These are phyloP conservation scores for Capsella rubella DNA, from an alignment of 441 rosid genomes.

Conservation along the genomic window DNA sequence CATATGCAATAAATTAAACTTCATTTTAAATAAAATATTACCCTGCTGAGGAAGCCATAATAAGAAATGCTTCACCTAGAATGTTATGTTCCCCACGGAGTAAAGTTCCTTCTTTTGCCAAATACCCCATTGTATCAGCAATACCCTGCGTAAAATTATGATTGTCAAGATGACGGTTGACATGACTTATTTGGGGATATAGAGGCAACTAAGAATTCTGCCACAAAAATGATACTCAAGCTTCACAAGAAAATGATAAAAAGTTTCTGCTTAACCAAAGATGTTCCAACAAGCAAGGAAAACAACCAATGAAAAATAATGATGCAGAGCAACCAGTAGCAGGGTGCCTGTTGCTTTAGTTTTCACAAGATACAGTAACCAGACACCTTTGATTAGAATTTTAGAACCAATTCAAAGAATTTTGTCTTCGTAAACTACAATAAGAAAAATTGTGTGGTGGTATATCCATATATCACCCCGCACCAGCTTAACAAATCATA, in stretches of 20 bases:
- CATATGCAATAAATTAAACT: slow-evolving; percentile 25
- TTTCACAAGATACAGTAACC: too few species aligned
- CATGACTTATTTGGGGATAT: background rate
- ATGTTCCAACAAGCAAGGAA: too few species aligned
- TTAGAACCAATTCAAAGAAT: too few species aligned
- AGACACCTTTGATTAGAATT: too few species aligned
- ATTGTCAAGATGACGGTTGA: slow-evolving; percentile 4
- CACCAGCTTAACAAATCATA: slow-evolving; percentile 12
- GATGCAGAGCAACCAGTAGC: too few species aligned
- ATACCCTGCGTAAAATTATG: slow-evolving; percentile 57
- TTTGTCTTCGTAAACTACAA: too few species aligned
- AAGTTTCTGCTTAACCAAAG: too few species aligned
- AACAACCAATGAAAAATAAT: too few species aligned
- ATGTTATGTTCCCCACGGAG: slow-evolving; percentile 94
- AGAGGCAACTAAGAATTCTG: background rate
- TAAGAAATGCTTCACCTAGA: slow-evolving; percentile 97
- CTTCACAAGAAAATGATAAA: too few species aligned
- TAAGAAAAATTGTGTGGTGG: background rate
- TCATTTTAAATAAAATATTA: slow-evolving; percentile 32
- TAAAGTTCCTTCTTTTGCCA: slow-evolving; percentile 86
- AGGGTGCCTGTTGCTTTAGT: too few species aligned
- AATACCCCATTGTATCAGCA: slow-evolving; percentile 89
- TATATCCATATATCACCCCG: slow-evolving; percentile 15
- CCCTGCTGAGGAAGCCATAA: slow-evolving; percentile 83
- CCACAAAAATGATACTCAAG: background rate